phyloP scores from a whole-genome alignment of 169 alveolate genomes.

The Hepatocystis sp. region DNA sequence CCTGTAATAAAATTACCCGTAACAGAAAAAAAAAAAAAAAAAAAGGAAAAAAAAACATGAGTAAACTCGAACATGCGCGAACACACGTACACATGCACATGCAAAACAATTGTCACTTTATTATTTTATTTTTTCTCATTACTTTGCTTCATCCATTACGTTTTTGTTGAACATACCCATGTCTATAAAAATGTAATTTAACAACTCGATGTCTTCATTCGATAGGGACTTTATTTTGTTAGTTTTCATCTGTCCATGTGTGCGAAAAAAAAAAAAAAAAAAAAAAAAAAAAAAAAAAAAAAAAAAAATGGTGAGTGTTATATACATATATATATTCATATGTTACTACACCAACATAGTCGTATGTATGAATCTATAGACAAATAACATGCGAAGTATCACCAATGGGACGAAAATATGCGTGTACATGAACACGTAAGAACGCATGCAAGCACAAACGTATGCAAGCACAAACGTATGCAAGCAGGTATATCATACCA shows the following conservation, averaged over 20 bases:
- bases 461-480: background rate
- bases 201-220: slow-evolving; percentile 65
- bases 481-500: slow-evolving; percentile 20
- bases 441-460: background rate
- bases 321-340: no score
- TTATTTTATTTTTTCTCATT: slow-evolving; percentile 4
- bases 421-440: no score
- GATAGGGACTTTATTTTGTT: slow-evolving; percentile 26
- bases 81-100: no score
- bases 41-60: no score
- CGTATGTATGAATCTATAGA: no score
- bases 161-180: slow-evolving; percentile 64
- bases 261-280: no score
- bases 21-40: background rate
- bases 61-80: no score
- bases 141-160: slow-evolving; percentile 65
- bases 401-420: no score
- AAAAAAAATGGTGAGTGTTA: background rate
- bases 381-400: no score
- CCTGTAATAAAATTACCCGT: slow-evolving; percentile 5
- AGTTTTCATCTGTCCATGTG: slow-evolving; percentile 33
- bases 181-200: slow-evolving; percentile 71
- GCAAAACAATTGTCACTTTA: background rate
- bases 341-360: no score
- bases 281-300: background rate